Conservation (phyloP, 208 protist genomes). For the Leishmania arabica region DNA sequence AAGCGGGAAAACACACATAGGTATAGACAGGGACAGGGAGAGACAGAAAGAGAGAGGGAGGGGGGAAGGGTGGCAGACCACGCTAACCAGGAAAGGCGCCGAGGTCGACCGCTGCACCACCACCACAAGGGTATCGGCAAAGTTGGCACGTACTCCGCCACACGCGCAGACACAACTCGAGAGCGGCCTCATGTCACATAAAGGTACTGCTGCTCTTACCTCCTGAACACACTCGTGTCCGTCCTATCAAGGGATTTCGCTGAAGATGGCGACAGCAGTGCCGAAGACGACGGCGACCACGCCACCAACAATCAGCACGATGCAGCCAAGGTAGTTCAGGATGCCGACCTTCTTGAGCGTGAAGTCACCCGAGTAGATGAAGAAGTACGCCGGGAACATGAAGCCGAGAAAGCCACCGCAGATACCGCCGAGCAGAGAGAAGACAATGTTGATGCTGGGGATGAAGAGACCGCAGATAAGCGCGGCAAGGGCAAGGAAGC, state of each 20-base stretch:
- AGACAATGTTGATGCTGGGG: conserved; percentile 78
- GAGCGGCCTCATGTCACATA: background rate
- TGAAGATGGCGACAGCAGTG: conserved; percentile 63
- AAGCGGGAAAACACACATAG: background rate
- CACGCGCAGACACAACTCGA: background rate
- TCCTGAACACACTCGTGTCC: background rate
- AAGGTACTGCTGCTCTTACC: background rate
- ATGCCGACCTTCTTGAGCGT: conserved; percentile 52
- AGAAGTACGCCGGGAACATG: conserved; percentile 82
- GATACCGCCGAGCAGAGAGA: conserved; percentile 71
- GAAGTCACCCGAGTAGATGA: conserved; percentile 72
- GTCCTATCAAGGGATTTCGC: conserved; percentile 22
- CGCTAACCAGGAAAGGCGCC: background rate
- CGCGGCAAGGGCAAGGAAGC: conserved; percentile 44
- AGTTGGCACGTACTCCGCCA: background rate
- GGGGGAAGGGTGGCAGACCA: background rate
- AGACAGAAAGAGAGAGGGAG: background rate
- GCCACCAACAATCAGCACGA: conserved; percentile 57
- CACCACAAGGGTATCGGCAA: background rate
- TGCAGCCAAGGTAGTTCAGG: conserved; percentile 51
- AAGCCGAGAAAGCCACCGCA: conserved; percentile 80
- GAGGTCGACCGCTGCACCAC: background rate
- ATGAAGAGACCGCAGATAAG: conserved; percentile 81
- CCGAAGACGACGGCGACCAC: conserved; percentile 73
- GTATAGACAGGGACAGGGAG: conserved; percentile 2